Percentiles rank a stretch among this genome's conserved stretches.
Evolutionary conservation across 306 rosid genomes (phyloP).

Genomic region (Malus sieversii): DNA sequence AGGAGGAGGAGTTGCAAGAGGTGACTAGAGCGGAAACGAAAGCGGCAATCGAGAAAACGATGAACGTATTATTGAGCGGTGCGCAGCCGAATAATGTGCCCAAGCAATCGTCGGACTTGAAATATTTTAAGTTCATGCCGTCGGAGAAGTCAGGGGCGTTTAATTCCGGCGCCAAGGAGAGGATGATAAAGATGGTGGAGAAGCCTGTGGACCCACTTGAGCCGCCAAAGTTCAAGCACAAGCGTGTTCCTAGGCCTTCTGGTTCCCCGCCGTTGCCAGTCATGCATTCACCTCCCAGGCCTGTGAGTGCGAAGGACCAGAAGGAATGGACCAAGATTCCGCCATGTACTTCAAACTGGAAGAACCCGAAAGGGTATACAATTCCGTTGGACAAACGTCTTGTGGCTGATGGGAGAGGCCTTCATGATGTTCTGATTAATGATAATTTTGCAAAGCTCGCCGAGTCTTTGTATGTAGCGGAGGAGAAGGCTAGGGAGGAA

Average conservation of each 20-base stretch:
- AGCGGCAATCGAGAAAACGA: slow-evolving; percentile 72
- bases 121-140: slow-evolving; percentile 75
- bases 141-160: slow-evolving; percentile 73
- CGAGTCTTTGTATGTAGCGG: slow-evolving; percentile 72
- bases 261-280: slow-evolving; percentile 86
- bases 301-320: slow-evolving; percentile 82
- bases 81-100: slow-evolving; percentile 85
- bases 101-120: slow-evolving; percentile 51
- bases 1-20: slow-evolving; percentile 41
- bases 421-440: slow-evolving; percentile 79
- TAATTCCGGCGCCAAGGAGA: slow-evolving; percentile 76
- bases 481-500: slow-evolving; percentile 89
- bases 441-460: slow-evolving; percentile 82
- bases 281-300: slow-evolving; percentile 86
- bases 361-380: slow-evolving; percentile 85
- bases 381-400: slow-evolving; percentile 88
- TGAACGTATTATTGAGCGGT: slow-evolving; percentile 65
- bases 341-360: slow-evolving; percentile 89
- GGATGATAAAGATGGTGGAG: slow-evolving; percentile 86
- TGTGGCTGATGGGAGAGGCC: slow-evolving; percentile 82
- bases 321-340: slow-evolving; percentile 84
- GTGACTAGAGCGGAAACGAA: slow-evolving; percentile 78
- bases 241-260: slow-evolving; percentile 80
- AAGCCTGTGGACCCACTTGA: slow-evolving; percentile 91
- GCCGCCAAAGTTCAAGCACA: slow-evolving; percentile 87